Conservation (phyloP, 768 basidiomycete genomes). For the Wakefieldia striispora region DNA sequence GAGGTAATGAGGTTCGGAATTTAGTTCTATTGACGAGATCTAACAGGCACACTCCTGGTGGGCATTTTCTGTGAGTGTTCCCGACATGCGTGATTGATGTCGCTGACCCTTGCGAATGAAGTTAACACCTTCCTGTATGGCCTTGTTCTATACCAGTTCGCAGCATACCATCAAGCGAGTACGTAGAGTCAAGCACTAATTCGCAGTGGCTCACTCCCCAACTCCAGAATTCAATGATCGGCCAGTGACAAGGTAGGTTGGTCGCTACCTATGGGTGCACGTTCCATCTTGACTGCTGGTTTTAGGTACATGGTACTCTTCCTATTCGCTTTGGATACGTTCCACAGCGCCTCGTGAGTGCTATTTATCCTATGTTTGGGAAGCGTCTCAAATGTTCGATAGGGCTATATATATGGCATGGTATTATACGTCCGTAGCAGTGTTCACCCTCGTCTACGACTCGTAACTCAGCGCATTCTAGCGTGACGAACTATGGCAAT, state of each 20-base stretch:
- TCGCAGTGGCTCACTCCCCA: background rate
- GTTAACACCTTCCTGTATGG: conserved; percentile 35
- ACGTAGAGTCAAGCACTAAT: background rate
- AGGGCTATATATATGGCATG: conserved; percentile 15
- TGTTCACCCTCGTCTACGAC: background rate
- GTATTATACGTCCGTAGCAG: conserved; percentile 6
- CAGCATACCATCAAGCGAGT: conserved; percentile 32
- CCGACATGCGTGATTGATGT: background rate
- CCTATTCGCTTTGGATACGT: conserved; percentile 12
- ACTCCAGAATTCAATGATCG: conserved; percentile 6
- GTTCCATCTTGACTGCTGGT: background rate
- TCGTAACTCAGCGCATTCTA: background rate
- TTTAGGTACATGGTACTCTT: conserved; percentile 10
- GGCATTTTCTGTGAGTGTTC: background rate
- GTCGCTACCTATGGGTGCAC: background rate
- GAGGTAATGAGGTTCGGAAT: background rate
- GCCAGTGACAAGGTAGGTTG: conserved; percentile 1
- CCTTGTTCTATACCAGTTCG: conserved; percentile 40
- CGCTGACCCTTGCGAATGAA: conserved; percentile 1
- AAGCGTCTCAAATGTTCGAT: background rate
- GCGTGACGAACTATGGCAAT: conserved; percentile 11
- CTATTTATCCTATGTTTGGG: background rate
- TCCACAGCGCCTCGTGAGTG: conserved; percentile 16
- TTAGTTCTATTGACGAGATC: background rate
- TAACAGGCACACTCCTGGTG: conserved; percentile 1